Conservation (phyloP, 306 rosid genomes). For the Prunus mongolica region DNA sequence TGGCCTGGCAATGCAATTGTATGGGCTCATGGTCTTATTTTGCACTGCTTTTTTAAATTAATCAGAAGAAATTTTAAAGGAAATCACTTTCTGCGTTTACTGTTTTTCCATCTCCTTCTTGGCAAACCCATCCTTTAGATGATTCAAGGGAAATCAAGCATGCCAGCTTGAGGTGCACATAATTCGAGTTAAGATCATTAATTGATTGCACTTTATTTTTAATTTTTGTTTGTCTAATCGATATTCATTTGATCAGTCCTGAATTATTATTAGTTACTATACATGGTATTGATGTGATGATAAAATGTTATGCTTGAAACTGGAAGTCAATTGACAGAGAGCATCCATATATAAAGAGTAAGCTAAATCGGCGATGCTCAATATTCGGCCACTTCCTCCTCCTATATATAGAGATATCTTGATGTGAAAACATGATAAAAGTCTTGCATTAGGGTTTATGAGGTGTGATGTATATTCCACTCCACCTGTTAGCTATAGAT, state of each 20-base stretch:
- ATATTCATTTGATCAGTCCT: not conserved
- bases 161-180: slow-evolving; percentile 2
- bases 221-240: not conserved
- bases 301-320: not conserved
- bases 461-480: not conserved
- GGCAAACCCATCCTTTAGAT: not conserved
- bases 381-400: not conserved
- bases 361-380: not conserved
- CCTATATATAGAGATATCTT: not conserved
- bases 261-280: not conserved
- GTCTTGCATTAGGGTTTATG: slow-evolving; percentile 9
- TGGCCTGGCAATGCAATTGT: not conserved
- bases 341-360: not conserved
- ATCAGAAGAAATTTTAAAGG: not conserved
- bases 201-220: not conserved
- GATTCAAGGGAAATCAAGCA: not conserved
- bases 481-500: not conserved
- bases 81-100: not conserved
- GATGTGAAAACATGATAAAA: not conserved
- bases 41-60: not conserved
- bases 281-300: not conserved
- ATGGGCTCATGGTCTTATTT: not conserved
- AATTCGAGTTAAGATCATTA: not conserved
- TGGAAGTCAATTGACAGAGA: not conserved
- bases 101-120: not conserved